Base-by-base conservation (phyloP, 176 grass and related monocot genomes). In the Dactylis glomerata region DNA sequence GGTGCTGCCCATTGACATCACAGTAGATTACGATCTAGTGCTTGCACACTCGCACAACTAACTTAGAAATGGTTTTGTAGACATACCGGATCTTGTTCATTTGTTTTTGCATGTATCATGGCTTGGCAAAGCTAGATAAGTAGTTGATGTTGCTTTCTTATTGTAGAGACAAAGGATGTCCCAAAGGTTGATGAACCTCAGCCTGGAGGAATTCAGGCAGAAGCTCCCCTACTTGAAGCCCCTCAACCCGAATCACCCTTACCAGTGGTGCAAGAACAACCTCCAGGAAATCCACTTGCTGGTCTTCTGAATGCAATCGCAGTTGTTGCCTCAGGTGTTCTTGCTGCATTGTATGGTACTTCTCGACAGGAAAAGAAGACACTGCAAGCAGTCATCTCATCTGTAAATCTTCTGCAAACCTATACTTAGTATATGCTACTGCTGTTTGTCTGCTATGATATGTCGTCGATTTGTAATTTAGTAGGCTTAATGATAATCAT, bases 271-370 rank as follows among this genome's bases (percentile, higher is more conserved):
- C 83, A 89, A 83, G 86, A 79, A 66, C 70, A 88, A 84, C n/a
- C 81, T 87, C n/a, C 88, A 79, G 81, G 64, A 73, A 96, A 86
- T 81, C 86, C 90, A 64, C 55, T 96, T 79, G 42, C 90, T 51
- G 81, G 87, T 50, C 45, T 92, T 57, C 73, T 99, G 49, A 94
- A 86, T 86, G 56, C 33, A 62, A 37, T 96, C 82, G 93, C 81
- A 61, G 89, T 99, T 86, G 64, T 86, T 83, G 92, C 81, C 76
- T 91, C 92, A 0, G 97, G 97, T 71, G 87, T 94, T 85, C 88
- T 99, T 77, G 97, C 90, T 89, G 97, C 88, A 76, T 78, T 99
- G 73, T 99, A 99, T 54, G 91, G 79, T 46, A 91, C 86, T 68
- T 94, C 93, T 86, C 88, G 49, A 76, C 89, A 94, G 84, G 97